Conservation (phyloP, 768 basidiomycete species). For the Podaxis carcinomalis region DNA sequence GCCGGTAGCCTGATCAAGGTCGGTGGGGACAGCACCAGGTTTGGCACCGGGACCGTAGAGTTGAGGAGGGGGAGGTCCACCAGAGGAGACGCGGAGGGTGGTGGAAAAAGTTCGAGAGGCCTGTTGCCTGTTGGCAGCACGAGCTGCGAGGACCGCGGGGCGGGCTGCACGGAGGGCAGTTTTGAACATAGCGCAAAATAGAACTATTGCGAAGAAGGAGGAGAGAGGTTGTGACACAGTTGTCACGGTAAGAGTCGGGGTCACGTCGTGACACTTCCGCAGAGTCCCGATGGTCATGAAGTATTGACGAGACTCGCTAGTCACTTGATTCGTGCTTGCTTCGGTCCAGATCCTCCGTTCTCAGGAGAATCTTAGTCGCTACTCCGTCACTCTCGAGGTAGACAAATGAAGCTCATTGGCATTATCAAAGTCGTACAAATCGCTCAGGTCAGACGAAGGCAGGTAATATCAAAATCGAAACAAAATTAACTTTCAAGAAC, state of each 20-base stretch:
- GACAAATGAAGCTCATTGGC: not conserved
- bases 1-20: constrained; percentile 91
- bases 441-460: not conserved
- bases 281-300: constrained; percentile 21
- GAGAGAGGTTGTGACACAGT: constrained; percentile 16
- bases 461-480: not conserved
- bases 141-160: constrained; percentile 35
- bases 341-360: not conserved
- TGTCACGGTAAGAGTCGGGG: constrained; percentile 14
- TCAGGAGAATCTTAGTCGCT: not conserved
- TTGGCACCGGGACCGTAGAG: constrained; percentile 72
- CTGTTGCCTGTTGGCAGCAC: constrained; percentile 30
- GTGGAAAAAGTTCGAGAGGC: constrained; percentile 56
- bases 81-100: constrained; percentile 52
- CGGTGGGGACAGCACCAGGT: constrained; percentile 73
- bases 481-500: not conserved
- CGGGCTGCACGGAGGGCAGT: constrained; percentile 43
- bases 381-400: not conserved
- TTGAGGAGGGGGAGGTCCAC: constrained; percentile 51
- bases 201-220: constrained; percentile 12
- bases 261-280: constrained; percentile 27
- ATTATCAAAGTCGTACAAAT: not conserved
- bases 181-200: constrained; percentile 34
- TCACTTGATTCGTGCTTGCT: not conserved
- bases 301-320: not conserved